Base-by-base conservation (phyloP, 768 basidiomycete genomes). In the Pulveroboletus frians region DNA sequence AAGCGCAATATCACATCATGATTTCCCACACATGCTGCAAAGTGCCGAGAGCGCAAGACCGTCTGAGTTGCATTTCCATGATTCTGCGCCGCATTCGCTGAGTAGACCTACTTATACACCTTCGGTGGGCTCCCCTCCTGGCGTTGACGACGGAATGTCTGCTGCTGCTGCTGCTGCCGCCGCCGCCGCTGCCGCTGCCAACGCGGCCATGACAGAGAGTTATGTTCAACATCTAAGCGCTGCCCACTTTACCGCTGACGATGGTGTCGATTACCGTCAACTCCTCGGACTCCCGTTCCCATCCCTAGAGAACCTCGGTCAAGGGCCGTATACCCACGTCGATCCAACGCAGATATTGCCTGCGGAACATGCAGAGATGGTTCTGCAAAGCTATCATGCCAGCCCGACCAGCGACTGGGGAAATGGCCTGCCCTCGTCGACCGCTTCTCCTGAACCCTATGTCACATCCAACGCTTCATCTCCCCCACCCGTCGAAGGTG, bases 321-420 rank as follows among this genome's bases (percentile, higher is more conserved):
- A 77, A 53, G 69, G 70, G 39, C 77, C 79, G 7, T 88, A 78
- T 69, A 88, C 87, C 31, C 85, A 88, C 67, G 88, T 97, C 51
- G 91, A 97, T 71, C 94, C 94, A 8, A 86, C 87, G n/a, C 91
- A 95, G 69, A 88, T 95, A 38, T 67, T 78, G 51, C 73, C 73
- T n/a, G 65, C 71, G 35, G 73, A 76, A 37, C 71, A 73, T 39
- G 55, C 60, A 43, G 70, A 72, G 31, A 62, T 66, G 51, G 65
- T 72, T 10, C 75, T 76, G 60, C 69, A 74, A 37, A 73, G 72
- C 53, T 81, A 80, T 70, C 86, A 84, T 61, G 72, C 83, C 38
- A 91, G 85, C 65, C 88, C 90, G 6, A 85, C 85, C 14, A 90
- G 88, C 64, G 88, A 90, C 63, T 90, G 87, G 86, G 80, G 78